These are phyloP conservation scores for Termitomyces sp. DNA, from an alignment of 768 basidiomycete genomes.

Conservation along the genomic window DNA sequence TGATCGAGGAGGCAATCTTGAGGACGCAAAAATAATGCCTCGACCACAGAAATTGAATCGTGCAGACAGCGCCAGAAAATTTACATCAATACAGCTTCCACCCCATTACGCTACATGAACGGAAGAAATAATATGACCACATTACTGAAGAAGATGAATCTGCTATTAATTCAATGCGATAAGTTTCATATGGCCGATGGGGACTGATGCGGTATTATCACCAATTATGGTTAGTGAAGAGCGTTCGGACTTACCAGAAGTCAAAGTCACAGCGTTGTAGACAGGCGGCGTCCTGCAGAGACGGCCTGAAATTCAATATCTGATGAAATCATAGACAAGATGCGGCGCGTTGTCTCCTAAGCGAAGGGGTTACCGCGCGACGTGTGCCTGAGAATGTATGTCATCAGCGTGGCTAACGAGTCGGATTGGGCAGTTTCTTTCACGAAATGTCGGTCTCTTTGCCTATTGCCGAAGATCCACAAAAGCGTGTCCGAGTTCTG, in stretches of 20 bases:
- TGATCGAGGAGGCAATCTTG: neutral
- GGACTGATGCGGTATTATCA: neutral
- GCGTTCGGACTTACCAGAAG: too few species aligned
- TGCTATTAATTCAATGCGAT: neutral
- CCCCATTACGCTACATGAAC: neutral
- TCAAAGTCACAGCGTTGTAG: neutral
- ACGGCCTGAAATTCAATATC: neutral
- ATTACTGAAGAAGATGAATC: too few species aligned
- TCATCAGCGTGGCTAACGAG: neutral
- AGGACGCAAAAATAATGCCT: neutral
- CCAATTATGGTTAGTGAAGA: neutral
- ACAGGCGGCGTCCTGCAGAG: neutral
- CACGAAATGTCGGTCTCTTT: constrained; percentile 30
- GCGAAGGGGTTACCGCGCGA: too few species aligned
- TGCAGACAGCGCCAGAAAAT: neutral
- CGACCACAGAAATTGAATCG: neutral
- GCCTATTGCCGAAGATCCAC: constrained; percentile 44
- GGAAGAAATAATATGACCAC: neutral
- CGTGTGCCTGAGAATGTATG: neutral
- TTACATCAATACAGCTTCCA: neutral
- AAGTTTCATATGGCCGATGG: neutral
- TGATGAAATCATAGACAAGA: neutral
- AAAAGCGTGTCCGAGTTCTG: constrained; percentile 52
- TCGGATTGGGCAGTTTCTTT: neutral
- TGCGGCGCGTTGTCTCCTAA: neutral